phyloP scores from a whole-genome alignment of 257 asterid species.

The Mentha longifolia region DNA sequence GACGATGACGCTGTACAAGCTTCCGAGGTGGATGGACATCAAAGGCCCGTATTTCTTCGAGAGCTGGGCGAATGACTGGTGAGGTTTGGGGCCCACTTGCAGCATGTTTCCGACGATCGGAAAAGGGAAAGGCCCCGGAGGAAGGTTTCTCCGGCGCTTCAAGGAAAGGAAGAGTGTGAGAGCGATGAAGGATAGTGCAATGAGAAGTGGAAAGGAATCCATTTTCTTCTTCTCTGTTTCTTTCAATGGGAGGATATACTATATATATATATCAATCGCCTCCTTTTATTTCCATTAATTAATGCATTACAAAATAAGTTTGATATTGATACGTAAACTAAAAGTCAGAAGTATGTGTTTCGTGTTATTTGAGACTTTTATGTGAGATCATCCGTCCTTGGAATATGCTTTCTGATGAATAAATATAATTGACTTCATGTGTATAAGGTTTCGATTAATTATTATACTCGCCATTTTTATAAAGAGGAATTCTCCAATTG shows the following conservation, averaged over 20 bases:
- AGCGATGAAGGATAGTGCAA: background rate
- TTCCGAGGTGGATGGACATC: conserved; percentile 27
- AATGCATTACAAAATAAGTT: too few relatives aligned
- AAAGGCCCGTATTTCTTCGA: conserved; percentile 42
- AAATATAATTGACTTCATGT: too few relatives aligned
- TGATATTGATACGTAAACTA: too few relatives aligned
- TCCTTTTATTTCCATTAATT: background rate
- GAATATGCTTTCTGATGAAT: too few relatives aligned
- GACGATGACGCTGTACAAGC: conserved; percentile 29
- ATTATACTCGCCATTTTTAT: too few relatives aligned
- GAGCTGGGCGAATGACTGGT: conserved; percentile 34
- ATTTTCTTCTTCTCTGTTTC: background rate
- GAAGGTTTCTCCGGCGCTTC: background rate
- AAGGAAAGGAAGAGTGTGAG: background rate
- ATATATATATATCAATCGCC: background rate
- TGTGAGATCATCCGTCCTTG: too few relatives aligned
- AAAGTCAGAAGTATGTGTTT: too few relatives aligned
- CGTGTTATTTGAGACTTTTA: too few relatives aligned
- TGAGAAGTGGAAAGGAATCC: background rate
- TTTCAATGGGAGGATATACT: background rate
- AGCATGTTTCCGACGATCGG: conserved; percentile 37
- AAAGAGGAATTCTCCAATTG: too few relatives aligned
- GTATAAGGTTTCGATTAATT: too few relatives aligned
- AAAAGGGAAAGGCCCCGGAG: conserved; percentile 13
- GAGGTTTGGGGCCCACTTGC: conserved; percentile 22